These are phyloP conservation scores for Saturnispora sekii DNA, from an alignment of 805 yeast genomes.

Conservation along the genomic window DNA sequence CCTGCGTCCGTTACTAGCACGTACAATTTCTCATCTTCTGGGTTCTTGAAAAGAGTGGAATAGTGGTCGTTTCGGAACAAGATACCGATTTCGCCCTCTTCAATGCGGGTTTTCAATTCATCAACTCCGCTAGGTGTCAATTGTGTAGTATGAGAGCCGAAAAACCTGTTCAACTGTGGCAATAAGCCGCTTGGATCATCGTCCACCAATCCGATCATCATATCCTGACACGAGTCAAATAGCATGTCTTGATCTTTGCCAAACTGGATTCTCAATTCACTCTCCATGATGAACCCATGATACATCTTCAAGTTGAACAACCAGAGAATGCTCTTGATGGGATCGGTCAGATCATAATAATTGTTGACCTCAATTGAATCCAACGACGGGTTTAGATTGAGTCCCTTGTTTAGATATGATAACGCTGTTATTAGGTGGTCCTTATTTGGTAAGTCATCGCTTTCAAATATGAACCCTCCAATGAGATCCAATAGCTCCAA, in stretches of 20 bases:
- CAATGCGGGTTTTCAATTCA: conserved; percentile 26
- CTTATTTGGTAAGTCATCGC: background rate
- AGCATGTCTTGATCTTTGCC: conserved; percentile 1
- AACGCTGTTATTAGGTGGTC: conserved; percentile 3
- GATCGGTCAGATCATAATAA: conserved; percentile 14
- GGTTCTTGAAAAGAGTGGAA: conserved; percentile 46
- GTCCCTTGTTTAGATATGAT: conserved; percentile 43
- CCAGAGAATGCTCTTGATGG: conserved; percentile 16
- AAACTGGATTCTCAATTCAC: background rate
- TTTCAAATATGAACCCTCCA: conserved; percentile 1
- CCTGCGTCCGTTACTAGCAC: conserved; percentile 69
- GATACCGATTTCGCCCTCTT: conserved; percentile 49
- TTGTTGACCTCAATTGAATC: conserved; percentile 27
- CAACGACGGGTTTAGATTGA: conserved; percentile 63
- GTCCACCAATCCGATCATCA: conserved; percentile 16
- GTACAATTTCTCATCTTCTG: conserved; percentile 41
- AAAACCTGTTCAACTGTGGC: conserved; percentile 26
- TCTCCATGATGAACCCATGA: conserved; percentile 56
- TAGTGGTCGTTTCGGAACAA: conserved; percentile 90
- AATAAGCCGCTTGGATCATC: conserved; percentile 6
- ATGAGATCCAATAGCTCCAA: conserved; percentile 1
- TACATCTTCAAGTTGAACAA: conserved; percentile 33
- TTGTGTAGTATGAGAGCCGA: conserved; percentile 62
- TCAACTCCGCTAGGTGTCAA: conserved; percentile 59
- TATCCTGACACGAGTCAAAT: conserved; percentile 26